A percentile compares a stretch with the other conserved stretches of the same genome.
These are phyloP conservation scores for Fusarium kyushuense DNA, from an alignment of 2,329 filamentous ascomycete genomes.

Conservation along the genomic window DNA sequence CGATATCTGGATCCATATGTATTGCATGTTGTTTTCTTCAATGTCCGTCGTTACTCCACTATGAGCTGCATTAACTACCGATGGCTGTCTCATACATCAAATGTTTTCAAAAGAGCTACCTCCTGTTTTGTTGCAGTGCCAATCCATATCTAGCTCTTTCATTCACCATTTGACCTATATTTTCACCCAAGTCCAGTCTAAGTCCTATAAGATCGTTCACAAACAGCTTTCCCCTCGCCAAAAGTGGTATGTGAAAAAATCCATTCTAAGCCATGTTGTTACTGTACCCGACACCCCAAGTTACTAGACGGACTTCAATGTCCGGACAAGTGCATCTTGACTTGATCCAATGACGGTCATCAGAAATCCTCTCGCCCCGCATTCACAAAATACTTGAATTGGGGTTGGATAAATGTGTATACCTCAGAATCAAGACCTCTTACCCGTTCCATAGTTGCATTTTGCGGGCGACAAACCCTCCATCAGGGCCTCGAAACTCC, in stretches of 20 bases:
- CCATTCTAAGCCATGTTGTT: slow-evolving; percentile 1
- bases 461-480: slow-evolving; percentile 16
- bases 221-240: neutral
- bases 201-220: no score
- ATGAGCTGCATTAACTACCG: slow-evolving; percentile 8
- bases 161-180: neutral
- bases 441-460: slow-evolving; percentile 13
- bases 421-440: slow-evolving; percentile 28
- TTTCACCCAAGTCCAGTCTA: no score
- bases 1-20: neutral
- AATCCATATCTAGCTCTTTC: neutral
- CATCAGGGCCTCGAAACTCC: slow-evolving; percentile 21
- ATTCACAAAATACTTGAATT: slow-evolving; percentile 30
- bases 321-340: slow-evolving; percentile 30
- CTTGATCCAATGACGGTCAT: slow-evolving; percentile 36
- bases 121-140: neutral
- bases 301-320: slow-evolving; percentile 45
- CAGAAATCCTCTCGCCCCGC: slow-evolving; percentile 31
- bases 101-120: slow-evolving; percentile 6
- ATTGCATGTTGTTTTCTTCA: neutral
- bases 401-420: slow-evolving; percentile 36
- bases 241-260: neutral
- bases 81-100: slow-evolving; percentile 1
- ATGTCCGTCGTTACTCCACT: neutral
- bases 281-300: slow-evolving; percentile 7